Evolutionary conservation across 306 rosid genomes (phyloP).

Genomic region (Clitoria ternatea): DNA sequence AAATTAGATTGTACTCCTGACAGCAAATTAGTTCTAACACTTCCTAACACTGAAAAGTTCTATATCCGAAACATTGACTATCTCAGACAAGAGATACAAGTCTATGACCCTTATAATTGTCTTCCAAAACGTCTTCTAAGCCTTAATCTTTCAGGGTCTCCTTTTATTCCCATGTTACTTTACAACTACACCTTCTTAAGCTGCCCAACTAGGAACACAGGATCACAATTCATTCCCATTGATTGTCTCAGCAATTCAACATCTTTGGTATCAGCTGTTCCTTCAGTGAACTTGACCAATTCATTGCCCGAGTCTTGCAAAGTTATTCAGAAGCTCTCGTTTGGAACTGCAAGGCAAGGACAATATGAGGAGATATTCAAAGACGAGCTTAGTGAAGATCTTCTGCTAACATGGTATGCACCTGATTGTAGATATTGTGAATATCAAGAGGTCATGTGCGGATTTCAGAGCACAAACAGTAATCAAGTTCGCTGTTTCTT

Average conservation of each 20-base stretch:
- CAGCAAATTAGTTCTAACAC: slow-evolving; percentile 31
- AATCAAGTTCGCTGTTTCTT: slow-evolving; percentile 39
- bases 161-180: slow-evolving; percentile 30
- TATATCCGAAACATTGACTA: slow-evolving; percentile 48
- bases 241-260: slow-evolving; percentile 65
- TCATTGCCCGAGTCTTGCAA: slow-evolving; percentile 40
- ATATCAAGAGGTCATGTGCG: slow-evolving; percentile 39
- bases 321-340: slow-evolving; percentile 25
- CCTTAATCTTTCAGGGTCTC: slow-evolving; percentile 54
- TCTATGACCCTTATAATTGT: slow-evolving; percentile 55
- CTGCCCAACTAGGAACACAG: slow-evolving; percentile 42
- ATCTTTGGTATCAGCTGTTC: slow-evolving; percentile 47
- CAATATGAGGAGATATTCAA: slow-evolving; percentile 12
- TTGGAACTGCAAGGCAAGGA: slow-evolving; percentile 34
- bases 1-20: slow-evolving; percentile 39
- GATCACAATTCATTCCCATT: slow-evolving; percentile 38
- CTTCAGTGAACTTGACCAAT: slow-evolving; percentile 35
- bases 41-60: slow-evolving; percentile 47
- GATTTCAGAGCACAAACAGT: slow-evolving; percentile 39
- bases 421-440: slow-evolving; percentile 63
- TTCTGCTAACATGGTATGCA: slow-evolving; percentile 43
- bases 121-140: slow-evolving; percentile 50
- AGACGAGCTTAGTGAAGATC: slow-evolving; percentile 32
- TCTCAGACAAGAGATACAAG: slow-evolving; percentile 38
- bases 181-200: slow-evolving; percentile 51